Conservation (phyloP, 179 eudicot species). For the Silene noctiflora region DNA sequence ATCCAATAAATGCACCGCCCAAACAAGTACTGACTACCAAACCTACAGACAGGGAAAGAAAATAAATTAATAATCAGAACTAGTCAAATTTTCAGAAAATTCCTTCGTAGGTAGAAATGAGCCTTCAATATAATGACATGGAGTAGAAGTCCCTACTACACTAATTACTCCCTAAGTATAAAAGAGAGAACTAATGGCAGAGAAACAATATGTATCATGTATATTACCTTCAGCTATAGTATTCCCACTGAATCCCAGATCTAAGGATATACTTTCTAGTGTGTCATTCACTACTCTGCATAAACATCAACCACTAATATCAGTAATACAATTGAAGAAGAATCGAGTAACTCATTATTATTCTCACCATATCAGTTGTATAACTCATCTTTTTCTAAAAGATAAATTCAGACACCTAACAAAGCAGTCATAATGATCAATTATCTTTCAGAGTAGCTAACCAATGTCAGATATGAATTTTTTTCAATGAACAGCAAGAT, state of each 20-base stretch:
- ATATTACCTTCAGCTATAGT: conserved; percentile 83
- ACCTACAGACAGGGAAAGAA: conserved; percentile 37
- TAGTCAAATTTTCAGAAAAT: background rate
- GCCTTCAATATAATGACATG: background rate
- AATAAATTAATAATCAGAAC: background rate
- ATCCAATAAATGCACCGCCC: conserved; percentile 87
- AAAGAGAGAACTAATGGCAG: background rate
- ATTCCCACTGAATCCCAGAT: conserved; percentile 77
- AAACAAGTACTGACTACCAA: conserved; percentile 83
- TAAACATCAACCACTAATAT: conserved; percentile 11
- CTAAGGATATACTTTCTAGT: conserved; percentile 73
- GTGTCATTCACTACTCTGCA: conserved; percentile 89
- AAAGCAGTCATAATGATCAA: background rate
- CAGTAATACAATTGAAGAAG: conserved; percentile 5
- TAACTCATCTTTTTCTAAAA: background rate
- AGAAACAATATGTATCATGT: background rate
- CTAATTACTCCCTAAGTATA: background rate
- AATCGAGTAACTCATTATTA: background rate
- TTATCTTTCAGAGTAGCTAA: background rate
- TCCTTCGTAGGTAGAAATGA: background rate
- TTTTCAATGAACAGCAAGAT: background rate
- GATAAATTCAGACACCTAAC: background rate
- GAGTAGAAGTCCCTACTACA: background rate
- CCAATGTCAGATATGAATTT: background rate
- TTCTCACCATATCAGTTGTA: too few relatives aligned